Conservation (phyloP, 2,329 filamentous ascomycete species). For the Claviceps quebecensis region DNA sequence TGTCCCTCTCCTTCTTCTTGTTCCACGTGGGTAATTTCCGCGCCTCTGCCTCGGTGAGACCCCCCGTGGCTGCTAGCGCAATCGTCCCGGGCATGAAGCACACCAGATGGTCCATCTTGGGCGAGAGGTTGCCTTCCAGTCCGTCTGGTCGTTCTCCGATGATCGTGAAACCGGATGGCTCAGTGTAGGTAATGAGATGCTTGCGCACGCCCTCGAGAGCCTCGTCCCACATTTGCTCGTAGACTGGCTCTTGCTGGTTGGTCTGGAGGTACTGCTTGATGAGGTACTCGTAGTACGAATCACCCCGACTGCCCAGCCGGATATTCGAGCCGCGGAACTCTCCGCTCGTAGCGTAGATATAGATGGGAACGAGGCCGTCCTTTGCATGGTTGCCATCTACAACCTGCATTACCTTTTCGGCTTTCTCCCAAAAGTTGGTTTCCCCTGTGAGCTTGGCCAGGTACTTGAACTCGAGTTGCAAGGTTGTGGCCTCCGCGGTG, state of each 20-base stretch:
- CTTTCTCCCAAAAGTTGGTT: slow-evolving; percentile 79
- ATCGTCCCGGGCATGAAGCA: slow-evolving; percentile 98
- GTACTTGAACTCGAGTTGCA: slow-evolving; percentile 97
- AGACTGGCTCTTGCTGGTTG: slow-evolving; percentile 69
- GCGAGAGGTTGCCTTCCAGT: slow-evolving; percentile 48
- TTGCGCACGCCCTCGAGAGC: slow-evolving; percentile 74
- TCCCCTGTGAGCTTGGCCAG: slow-evolving; percentile 89
- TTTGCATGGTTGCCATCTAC: slow-evolving; percentile 67
- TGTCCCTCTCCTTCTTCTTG: slow-evolving; percentile 69
- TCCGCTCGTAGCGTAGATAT: slow-evolving; percentile 66
- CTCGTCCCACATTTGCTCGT: slow-evolving; percentile 88
- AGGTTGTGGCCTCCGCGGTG: slow-evolving; percentile 79
- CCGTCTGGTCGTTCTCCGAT: slow-evolving; percentile 75
- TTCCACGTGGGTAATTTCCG: slow-evolving; percentile 60
- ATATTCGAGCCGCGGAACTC: slow-evolving; percentile 75
- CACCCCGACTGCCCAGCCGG: slow-evolving; percentile 80
- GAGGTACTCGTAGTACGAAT: slow-evolving; percentile 97
- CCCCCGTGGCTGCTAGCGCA: slow-evolving; percentile 72
- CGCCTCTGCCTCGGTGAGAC: slow-evolving; percentile 60
- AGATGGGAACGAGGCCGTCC: slow-evolving; percentile 85
- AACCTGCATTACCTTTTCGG: slow-evolving; percentile 81
- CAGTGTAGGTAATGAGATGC: slow-evolving; percentile 80
- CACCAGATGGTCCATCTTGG: slow-evolving; percentile 97
- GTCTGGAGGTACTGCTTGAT: slow-evolving; percentile 98
- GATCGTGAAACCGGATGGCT: slow-evolving; percentile 68